phyloP scores from a whole-genome alignment of 2,329 filamentous ascomycete species.

The Aspergillus tubingensis region DNA sequence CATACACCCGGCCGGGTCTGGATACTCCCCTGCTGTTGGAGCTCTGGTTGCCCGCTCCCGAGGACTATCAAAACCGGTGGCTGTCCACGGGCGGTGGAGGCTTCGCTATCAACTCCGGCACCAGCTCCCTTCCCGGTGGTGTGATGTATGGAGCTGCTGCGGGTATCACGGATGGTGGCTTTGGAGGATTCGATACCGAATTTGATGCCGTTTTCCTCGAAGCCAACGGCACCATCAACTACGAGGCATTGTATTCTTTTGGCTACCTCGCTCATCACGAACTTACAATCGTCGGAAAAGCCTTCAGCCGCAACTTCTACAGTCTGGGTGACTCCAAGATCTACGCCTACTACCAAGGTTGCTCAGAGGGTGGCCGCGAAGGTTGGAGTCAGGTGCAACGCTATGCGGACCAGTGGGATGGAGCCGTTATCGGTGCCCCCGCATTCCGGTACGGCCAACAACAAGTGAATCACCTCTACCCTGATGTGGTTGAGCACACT shows the following conservation, averaged over 20 bases:
- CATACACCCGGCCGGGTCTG: slow-evolving; percentile 46
- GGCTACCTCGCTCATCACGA: slow-evolving; percentile 55
- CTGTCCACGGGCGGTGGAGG: slow-evolving; percentile 44
- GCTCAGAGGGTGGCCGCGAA: slow-evolving; percentile 57
- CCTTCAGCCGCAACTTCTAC: slow-evolving; percentile 47
- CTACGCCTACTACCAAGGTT: slow-evolving; percentile 56
- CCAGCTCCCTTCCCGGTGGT: slow-evolving; percentile 34
- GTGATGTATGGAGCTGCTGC: slow-evolving; percentile 45
- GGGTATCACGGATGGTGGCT: slow-evolving; percentile 49
- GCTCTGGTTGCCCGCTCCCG: slow-evolving; percentile 35
- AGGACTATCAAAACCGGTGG: slow-evolving; percentile 47
- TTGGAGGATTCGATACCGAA: slow-evolving; percentile 40
- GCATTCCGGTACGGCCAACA: slow-evolving; percentile 49
- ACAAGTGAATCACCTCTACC: slow-evolving; percentile 47
- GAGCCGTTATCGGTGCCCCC: slow-evolving; percentile 49
- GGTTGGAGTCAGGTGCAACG: slow-evolving; percentile 56
- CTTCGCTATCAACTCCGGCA: not conserved
- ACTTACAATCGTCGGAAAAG: slow-evolving; percentile 51
- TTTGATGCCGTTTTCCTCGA: slow-evolving; percentile 20
- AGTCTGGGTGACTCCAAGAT: slow-evolving; percentile 27
- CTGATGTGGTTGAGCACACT: slow-evolving; percentile 42
- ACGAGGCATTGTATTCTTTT: slow-evolving; percentile 35
- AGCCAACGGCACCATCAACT: slow-evolving; percentile 51
- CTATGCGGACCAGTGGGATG: slow-evolving; percentile 51
- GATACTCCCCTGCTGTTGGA: slow-evolving; percentile 40